phyloP scores from a whole-genome alignment of 148 eudicot genomes.

The Dianthus caryophyllus region DNA sequence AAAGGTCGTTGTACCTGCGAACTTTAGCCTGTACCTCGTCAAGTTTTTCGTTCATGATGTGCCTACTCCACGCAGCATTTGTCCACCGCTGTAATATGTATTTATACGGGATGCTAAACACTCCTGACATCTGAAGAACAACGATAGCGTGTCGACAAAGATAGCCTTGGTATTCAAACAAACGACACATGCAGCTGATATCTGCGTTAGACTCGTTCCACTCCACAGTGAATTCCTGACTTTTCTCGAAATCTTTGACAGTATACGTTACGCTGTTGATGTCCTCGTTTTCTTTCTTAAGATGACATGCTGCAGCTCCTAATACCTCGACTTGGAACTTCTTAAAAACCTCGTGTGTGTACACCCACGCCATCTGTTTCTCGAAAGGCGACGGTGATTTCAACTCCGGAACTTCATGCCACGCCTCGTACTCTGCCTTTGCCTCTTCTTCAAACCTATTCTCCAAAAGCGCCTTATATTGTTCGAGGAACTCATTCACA shows the following conservation, averaged over 20 bases:
- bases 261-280: slow-evolving; percentile 35
- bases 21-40: slow-evolving; percentile 53
- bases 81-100: slow-evolving; percentile 71
- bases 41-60: slow-evolving; percentile 39
- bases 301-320: slow-evolving; percentile 72
- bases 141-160: slow-evolving; percentile 60
- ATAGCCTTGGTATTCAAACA: slow-evolving; percentile 58
- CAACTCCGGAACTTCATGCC: slow-evolving; percentile 67
- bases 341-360: slow-evolving; percentile 50
- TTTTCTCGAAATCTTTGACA: slow-evolving; percentile 54
- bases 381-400: slow-evolving; percentile 71
- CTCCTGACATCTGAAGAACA: slow-evolving; percentile 72
- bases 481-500: slow-evolving; percentile 45
- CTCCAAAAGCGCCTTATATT: slow-evolving; percentile 42
- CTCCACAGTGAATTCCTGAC: slow-evolving; percentile 47
- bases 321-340: slow-evolving; percentile 62
- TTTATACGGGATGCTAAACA: slow-evolving; percentile 53
- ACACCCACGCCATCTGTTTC: slow-evolving; percentile 54
- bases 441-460: slow-evolving; percentile 60
- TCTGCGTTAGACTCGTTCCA: slow-evolving; percentile 52
- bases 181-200: slow-evolving; percentile 53
- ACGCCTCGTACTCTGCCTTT: slow-evolving; percentile 56
- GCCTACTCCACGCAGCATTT: slow-evolving; percentile 53
- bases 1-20: slow-evolving; percentile 58
- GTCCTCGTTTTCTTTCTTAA: slow-evolving; percentile 56